Conservation (phyloP, 1,284 basidiomycete genomes). For the Tremellales sp. region DNA sequence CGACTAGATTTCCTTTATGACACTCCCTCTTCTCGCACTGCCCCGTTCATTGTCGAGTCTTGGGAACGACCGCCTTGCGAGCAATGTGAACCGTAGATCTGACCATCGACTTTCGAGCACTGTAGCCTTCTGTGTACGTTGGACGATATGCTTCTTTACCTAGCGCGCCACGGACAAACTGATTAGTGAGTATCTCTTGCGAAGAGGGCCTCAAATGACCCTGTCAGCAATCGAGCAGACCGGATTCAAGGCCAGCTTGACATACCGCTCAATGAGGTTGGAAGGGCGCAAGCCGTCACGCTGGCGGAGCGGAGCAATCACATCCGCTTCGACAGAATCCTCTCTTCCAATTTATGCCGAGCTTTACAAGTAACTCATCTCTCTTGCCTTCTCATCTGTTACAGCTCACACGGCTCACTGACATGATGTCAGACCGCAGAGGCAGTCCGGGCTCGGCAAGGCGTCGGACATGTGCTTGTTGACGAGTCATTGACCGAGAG, state of each 20-base stretch:
- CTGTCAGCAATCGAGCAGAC: constrained; percentile 15
- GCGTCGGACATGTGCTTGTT: too few relatives aligned
- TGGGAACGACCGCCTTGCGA: too few relatives aligned
- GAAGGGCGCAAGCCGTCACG: constrained; percentile 27
- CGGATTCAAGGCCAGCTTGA: constrained; percentile 47
- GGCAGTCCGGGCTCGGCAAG: too few relatives aligned
- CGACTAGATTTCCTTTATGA: too few relatives aligned
- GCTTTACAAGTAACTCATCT: constrained; percentile 35
- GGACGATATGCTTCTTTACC: constrained; percentile 18
- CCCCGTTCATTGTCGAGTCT: too few relatives aligned
- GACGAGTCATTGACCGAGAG: not conserved
- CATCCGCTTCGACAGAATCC: constrained; percentile 25
- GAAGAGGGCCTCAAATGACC: not conserved
- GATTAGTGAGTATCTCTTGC: constrained; percentile 29
- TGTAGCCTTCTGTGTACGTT: too few relatives aligned
- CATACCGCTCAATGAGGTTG: constrained; percentile 41
- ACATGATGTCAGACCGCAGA: too few relatives aligned
- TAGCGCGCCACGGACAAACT: constrained; percentile 44
- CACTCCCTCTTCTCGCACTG: too few relatives aligned
- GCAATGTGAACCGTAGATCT: too few relatives aligned
- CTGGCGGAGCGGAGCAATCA: constrained; percentile 23
- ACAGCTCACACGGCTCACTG: too few relatives aligned
- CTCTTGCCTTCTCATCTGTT: too few relatives aligned
- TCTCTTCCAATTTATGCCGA: constrained; percentile 29
- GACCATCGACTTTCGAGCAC: too few relatives aligned